Base-by-base conservation (phyloP, 1,284 basidiomycete genomes). In the Phellinidium pouzarii region DNA sequence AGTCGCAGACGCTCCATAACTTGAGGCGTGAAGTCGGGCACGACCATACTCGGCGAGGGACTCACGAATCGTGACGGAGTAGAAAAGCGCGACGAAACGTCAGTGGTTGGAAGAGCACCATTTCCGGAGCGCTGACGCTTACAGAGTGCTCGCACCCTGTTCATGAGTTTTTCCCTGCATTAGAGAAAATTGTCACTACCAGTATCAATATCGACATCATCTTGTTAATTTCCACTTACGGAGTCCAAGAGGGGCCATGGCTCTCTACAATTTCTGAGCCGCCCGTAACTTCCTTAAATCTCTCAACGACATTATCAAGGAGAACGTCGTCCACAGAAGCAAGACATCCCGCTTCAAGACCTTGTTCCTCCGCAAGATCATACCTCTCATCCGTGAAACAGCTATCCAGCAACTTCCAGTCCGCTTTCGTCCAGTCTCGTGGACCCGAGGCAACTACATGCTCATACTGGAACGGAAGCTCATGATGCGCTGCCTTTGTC, bases 301-400 rank as follows among this genome's bases (percentile, higher is more conserved):
- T 69, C 20, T 69, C 67, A 26, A 84, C 75, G 1, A 88, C 82
- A 42, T 71, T 66, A 8, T 75, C 75, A 2, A 78, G 62, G 2
- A 68, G 65, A 11, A 87, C 71, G 5, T 69, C 64, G 46, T 79
- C 76, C 3, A 75, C 76, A 44, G 73, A 66, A 0, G 71, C 78
- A 43, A 84, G 59, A 7, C 61, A 60, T 19, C 69, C 66, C 5
- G 50, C 43, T n/a, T 55, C 61, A 0, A 67, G 57, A 22, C 67
- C 67, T 19, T 61, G 51, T 6, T 62, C 59, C 25, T 64, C 64
- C 1, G 71, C 77, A 26, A 77, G 59, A 4, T 72, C 70, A 22
- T 83, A 64, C 17, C 83, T 70, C 64, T 84, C 82, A 51, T 86
- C 82, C 5, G 82, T 82, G 59, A 90, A 82, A 62, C 87, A 91